Evolutionary conservation across 2,329 filamentous ascomycete genomes (phyloP).

Genomic region (Colletotrichum filicis): DNA sequence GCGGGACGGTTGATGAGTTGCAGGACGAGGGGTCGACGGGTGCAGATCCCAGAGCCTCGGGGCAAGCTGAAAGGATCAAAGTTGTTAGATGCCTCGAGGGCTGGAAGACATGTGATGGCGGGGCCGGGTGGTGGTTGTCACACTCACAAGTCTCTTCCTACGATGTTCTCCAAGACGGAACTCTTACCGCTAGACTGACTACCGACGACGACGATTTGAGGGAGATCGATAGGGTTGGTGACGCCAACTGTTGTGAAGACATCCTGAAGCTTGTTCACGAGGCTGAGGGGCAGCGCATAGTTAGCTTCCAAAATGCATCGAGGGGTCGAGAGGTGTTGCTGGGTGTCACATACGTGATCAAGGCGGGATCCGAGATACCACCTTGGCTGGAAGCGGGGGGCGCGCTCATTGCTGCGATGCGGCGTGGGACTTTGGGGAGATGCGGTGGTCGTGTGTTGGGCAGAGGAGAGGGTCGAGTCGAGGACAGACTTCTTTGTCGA

Average conservation of each 20-base stretch:
- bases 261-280: conserved; percentile 99
- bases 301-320: conserved; percentile 35
- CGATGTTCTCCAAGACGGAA: conserved; percentile 98
- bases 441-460: neutral
- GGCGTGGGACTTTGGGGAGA: conserved; percentile 8
- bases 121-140: conserved; percentile 24
- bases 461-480: neutral
- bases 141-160: conserved; percentile 96
- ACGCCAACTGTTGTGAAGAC: conserved; percentile 98
- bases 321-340: neutral
- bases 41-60: conserved; percentile 97
- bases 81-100: conserved; percentile 32
- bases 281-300: conserved; percentile 53
- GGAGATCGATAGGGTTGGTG: conserved; percentile 98
- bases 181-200: conserved; percentile 99
- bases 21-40: conserved; percentile 92
- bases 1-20: conserved; percentile 94
- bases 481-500: conserved; percentile 22
- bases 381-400: conserved; percentile 45
- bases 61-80: conserved; percentile 74
- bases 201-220: conserved; percentile 97
- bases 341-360: conserved; percentile 66
- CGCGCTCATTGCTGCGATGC: conserved; percentile 33
- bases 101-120: conserved; percentile 32
- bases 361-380: conserved; percentile 73